Base-by-base conservation (phyloP, 2,329 filamentous ascomycete species). In the Fusarium concolor region DNA sequence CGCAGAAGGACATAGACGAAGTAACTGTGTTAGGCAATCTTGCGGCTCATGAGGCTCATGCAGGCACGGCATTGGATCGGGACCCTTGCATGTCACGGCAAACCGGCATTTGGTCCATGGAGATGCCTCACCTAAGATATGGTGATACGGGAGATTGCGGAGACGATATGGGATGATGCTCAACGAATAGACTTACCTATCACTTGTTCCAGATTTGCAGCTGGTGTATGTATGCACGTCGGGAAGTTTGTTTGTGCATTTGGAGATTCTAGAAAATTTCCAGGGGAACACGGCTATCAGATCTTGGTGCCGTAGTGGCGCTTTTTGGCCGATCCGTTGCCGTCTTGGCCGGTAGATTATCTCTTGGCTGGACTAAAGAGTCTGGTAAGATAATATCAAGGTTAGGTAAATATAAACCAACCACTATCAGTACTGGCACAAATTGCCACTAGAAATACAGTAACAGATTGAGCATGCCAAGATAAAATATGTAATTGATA, bases 201-300 rank as follows among this genome's bases (percentile, higher is more conserved):
- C 5, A 26, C 26, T 26, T 26, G 26, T 24, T 24, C 22, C 22
- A 24, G 22, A 24, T 24, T 24, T 24, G 22, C 22, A 24, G 4
- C 22, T 6, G 22, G 6, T 10, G 18, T 24, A 10, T 10, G 18
- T 24, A 42, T 29, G 47, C 33, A 42, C 14, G 14, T 3, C 47
- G 47, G 47, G 2, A 50, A 42, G 26, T 11, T 58, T 29, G 11
- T 11, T 33, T 17, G 38, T 29, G 28, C 29, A 20, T 28, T 26
- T 33, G 24, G 41, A 17, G 15, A 10, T 61, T 61, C 57, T 51
- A 35, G 57, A 61, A 59, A 22, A 18, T 41, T 59, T 59, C 57
- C 51, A 53, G 50, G 38, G 20, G 28, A 33, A 5, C 2, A 33
- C 31, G 31, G 31, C 3, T 33, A 5, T 5, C 14, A 24, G 52